phyloP scores from a whole-genome alignment of 2,329 filamentous ascomycete species.

The Taxawa tesnikishii region DNA sequence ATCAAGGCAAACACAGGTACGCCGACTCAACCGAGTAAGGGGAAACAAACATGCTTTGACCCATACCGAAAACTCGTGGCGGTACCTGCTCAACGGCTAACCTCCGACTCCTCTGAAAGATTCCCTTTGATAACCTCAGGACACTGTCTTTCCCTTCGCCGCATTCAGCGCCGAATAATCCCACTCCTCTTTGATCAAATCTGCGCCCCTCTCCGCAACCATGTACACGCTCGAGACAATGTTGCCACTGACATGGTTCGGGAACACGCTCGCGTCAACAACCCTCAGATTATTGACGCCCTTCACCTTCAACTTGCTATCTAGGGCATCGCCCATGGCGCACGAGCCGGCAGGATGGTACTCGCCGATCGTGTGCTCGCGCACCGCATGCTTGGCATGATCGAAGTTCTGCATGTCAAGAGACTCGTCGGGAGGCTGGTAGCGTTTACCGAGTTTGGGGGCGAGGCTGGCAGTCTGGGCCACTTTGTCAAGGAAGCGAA shows the following conservation, averaged over 20 bases:
- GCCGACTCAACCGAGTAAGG: no score
- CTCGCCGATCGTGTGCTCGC: slow-evolving; percentile 14
- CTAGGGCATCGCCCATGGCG: slow-evolving; percentile 31
- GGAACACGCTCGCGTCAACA: slow-evolving; percentile 22
- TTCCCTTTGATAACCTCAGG: no score
- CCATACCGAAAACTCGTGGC: no score
- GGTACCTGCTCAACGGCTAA: no score
- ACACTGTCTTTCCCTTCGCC: background rate
- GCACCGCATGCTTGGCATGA: slow-evolving; percentile 14
- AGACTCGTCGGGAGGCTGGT: slow-evolving; percentile 18
- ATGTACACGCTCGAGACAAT: slow-evolving; percentile 17
- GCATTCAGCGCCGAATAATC: background rate
- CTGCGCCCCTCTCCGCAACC: slow-evolving; percentile 19
- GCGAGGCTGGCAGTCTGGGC: slow-evolving; percentile 28
- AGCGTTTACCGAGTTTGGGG: slow-evolving; percentile 24
- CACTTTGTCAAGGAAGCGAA: slow-evolving; percentile 30
- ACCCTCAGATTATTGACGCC: slow-evolving; percentile 24
- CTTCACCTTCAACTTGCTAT: slow-evolving; percentile 22
- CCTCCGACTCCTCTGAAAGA: no score
- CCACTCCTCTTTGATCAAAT: slow-evolving; percentile 19
- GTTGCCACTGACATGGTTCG: slow-evolving; percentile 18
- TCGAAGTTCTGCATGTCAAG: slow-evolving; percentile 13
- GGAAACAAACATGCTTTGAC: no score
- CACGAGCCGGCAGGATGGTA: slow-evolving; percentile 31
- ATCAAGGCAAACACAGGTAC: no score